Conservation (phyloP, 805 yeast genomes). For the Lipomyces anomalus region DNA sequence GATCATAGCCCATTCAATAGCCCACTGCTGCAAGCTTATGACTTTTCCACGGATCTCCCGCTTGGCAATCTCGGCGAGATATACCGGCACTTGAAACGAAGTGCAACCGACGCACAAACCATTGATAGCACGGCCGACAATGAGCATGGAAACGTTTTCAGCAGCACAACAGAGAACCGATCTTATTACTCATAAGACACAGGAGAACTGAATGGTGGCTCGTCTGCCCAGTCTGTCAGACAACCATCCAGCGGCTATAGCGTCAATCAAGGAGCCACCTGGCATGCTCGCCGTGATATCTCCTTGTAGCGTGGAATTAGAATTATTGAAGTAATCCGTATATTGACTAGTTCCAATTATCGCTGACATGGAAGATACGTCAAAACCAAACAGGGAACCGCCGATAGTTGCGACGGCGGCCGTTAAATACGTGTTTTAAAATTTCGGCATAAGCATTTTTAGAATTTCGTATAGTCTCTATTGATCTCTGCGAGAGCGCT, state of each 20-base stretch:
- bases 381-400: conserved; percentile 59
- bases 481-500: too few species aligned
- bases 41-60: conserved; percentile 12
- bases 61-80: conserved; percentile 15
- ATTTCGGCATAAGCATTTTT: not conserved
- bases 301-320: conserved; percentile 53
- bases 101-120: conserved; percentile 69
- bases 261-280: conserved; percentile 61
- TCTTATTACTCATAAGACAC: conserved; percentile 17
- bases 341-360: conserved; percentile 46
- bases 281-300: conserved; percentile 61
- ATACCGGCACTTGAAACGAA: conserved; percentile 17
- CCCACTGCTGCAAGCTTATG: conserved; percentile 44
- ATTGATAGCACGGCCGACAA: conserved; percentile 63
- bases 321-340: conserved; percentile 42
- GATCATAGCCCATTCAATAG: conserved; percentile 55
- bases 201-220: conserved; percentile 12
- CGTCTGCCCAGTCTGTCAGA: conserved; percentile 14
- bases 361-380: conserved; percentile 58
- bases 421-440: conserved; percentile 14
- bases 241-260: conserved; percentile 41
- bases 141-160: conserved; percentile 47
- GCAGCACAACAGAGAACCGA: conserved; percentile 14
- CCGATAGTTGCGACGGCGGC: conserved; percentile 46
- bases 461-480: too few species aligned